Percentiles rank a stretch among this genome's conserved stretches.
phyloP scores from a whole-genome alignment of 2,329 filamentous ascomycete genomes.

The Pseudocercospora musae region DNA sequence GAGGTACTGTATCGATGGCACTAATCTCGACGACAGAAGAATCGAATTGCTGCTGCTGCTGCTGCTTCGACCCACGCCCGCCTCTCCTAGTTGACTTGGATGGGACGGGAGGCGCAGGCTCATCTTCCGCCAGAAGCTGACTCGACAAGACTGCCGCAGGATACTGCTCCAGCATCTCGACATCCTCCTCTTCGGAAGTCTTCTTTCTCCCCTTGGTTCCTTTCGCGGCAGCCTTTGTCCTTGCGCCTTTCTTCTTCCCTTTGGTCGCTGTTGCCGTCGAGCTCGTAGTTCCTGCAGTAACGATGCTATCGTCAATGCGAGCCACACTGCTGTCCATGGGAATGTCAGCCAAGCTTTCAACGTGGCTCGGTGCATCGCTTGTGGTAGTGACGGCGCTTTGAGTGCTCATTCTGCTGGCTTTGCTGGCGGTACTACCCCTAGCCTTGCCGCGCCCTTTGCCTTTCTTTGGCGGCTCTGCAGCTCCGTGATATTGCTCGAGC shows the following conservation, averaged over 20 bases:
- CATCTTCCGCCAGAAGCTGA: slow-evolving; percentile 15
- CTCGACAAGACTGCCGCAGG: slow-evolving; percentile 20
- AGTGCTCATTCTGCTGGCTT: slow-evolving; percentile 62
- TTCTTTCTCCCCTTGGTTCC: slow-evolving; percentile 37
- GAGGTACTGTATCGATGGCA: slow-evolving; percentile 22
- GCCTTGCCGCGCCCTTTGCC: slow-evolving; percentile 27
- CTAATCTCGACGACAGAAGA: slow-evolving; percentile 31
- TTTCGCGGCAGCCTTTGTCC: slow-evolving; percentile 48
- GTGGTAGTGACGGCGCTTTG: slow-evolving; percentile 37
- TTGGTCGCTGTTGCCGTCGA: slow-evolving; percentile 32
- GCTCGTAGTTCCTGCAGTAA: slow-evolving; percentile 46
- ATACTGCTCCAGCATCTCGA: slow-evolving; percentile 12
- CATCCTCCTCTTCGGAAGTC: slow-evolving; percentile 15
- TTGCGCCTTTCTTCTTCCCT: slow-evolving; percentile 34
- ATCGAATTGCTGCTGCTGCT: slow-evolving; percentile 21
- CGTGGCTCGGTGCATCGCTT: slow-evolving; percentile 27
- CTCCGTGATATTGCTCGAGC: slow-evolving; percentile 44
- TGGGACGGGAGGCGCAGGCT: slow-evolving; percentile 11
- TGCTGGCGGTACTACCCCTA: slow-evolving; percentile 52
- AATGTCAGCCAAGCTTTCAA: slow-evolving; percentile 18
- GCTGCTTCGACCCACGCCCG: slow-evolving; percentile 26
- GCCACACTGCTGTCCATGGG: slow-evolving; percentile 25
- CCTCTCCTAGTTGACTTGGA: slow-evolving; percentile 26
- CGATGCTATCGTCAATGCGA: slow-evolving; percentile 56
- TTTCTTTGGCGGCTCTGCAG: slow-evolving; percentile 29